Base-by-base conservation (phyloP, 1,139 yeast genomes). In the Yueomyces sp. region DNA sequence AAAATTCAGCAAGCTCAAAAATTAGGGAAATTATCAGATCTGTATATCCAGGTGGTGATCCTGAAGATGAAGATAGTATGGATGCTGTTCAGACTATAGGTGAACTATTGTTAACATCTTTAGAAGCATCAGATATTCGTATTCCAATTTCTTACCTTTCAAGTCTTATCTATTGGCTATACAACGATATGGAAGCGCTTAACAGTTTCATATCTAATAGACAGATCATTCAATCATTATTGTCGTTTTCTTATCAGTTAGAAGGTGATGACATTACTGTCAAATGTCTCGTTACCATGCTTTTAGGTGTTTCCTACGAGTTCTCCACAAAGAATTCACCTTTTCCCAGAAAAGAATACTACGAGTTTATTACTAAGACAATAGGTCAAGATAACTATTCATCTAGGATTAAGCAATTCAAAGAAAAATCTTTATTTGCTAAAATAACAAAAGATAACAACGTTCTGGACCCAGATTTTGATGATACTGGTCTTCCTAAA, bases 401-500 rank as follows among this genome's bases (percentile, higher is more conserved):
- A 1, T 69, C 83, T 39, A 80, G 81, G 50, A 73, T 91, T 4
- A 76, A 77, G 43, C 86, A 83, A 54, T 78, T 93, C 52, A 75
- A 77, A 47, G 82, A 82, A 39, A 68, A 71, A 45, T 62, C 72
- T 0, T 59, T 65, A 8, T 78, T 86, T 55, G 69, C 73, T 25
- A 72, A 73, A 41, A 81, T 76, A 50, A 78, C 75, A 32, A 75
- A 72, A 8, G 69, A 45, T 4, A 46, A 69, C 3, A 64, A 64
- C 32, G 60, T 68, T 35, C 57, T 73, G 29, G 65, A 68, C 30
- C 73, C 78, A 2, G 64, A 65, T 4, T 73, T 75, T 48, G 95
- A 86, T 56, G 80, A 76, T 3, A 78, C 95, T 1, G 98, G 98
- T 1, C 68, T 89, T 36, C 98, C 97, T 0, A 76, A 78, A 45